Base-by-base conservation (phyloP, 257 asterid species). In the Thymus mandschuricus region DNA sequence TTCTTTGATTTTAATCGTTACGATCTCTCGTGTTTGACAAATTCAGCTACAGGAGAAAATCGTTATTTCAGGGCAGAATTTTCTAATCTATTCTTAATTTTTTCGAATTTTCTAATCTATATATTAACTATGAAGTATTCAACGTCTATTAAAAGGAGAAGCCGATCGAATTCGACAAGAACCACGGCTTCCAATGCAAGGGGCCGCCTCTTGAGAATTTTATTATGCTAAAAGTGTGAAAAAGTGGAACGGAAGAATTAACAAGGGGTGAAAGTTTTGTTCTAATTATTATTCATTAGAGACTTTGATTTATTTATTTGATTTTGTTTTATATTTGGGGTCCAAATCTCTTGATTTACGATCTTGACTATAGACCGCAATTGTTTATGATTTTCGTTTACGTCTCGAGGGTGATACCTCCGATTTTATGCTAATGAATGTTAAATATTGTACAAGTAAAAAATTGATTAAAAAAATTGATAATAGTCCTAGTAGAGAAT, bases 231-330 rank as follows among this genome's bases (percentile, higher is more conserved):
- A 51, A 51, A 45, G 62, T 51, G 60, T 51, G 33, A 38, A 29
- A 35, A 10, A 66, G 11, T 52, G 8, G 46, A 33, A 0, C 15
- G 7, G 12, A 35, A 29, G 28, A 71, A 48, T 57, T 60, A 67
- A 73, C 76, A 73, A 73, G 72, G 55, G 63, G 82, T 38, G 4
- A 43, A 54, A 43, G 30, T 10, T 50, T 29, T 33, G 11, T 63
- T 6, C 49, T 8, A 44, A 30, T 64, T 10, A 3, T 27, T 46
- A 6, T 54, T 52, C 3, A 38, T 10, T 64, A 41, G 10, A 21
- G 46, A 11, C 52, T 13, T 28, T 49, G 21, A 51, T 38, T 21
- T 34, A 34, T 34, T 34, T 1, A 1, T 34, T 1, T 34, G 3
- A 34, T 38, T 38, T 4, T 21, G 21, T 38, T 38, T 38, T 0